Percentiles rank a stretch among this genome's conserved stretches.
Evolutionary conservation across 2,329 filamentous ascomycete genomes (phyloP).

Genomic region (Graphium sp.): DNA sequence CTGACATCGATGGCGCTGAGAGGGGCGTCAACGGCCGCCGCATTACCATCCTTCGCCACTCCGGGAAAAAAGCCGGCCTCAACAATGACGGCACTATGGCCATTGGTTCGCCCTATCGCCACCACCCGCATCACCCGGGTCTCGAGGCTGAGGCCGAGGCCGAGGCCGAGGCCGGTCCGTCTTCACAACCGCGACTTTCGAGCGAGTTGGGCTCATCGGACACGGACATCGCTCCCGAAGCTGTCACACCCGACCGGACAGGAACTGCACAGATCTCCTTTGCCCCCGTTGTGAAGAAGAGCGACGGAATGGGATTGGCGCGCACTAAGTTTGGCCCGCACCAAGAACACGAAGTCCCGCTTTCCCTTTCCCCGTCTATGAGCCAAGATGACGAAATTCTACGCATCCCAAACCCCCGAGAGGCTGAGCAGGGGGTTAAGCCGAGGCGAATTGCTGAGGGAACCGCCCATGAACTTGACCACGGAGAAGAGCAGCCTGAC

Average conservation of each 20-base stretch:
- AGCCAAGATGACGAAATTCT: conserved; percentile 59
- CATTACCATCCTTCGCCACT: conserved; percentile 49
- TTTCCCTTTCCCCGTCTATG: conserved; percentile 63
- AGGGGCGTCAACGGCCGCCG: conserved; percentile 46
- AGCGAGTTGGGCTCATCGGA: not conserved
- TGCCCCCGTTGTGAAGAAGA: conserved; percentile 46
- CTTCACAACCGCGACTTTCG: not conserved
- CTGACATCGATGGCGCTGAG: conserved; percentile 32
- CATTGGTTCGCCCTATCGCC: conserved; percentile 4
- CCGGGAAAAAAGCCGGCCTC: conserved; percentile 34
- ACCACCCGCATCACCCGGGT: conserved; percentile 10
- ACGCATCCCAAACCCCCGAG: conserved; percentile 80
- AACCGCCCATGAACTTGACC: conserved; percentile 18
- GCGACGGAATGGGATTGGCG: conserved; percentile 35
- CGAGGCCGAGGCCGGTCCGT: conserved; percentile 8
- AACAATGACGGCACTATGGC: conserved; percentile 38
- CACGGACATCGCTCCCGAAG: conserved; percentile 1
- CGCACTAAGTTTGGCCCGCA: conserved; percentile 30
- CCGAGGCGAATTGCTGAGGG: conserved; percentile 32
- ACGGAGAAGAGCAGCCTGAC: too few species aligned
- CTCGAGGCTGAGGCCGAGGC: conserved; percentile 21
- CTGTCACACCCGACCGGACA: conserved; percentile 1
- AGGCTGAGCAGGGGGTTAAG: conserved; percentile 67
- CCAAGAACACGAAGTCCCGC: conserved; percentile 6
- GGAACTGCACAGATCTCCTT: conserved; percentile 38